A percentile compares a stretch with the other conserved stretches of the same genome.
phyloP scores from a whole-genome alignment of 225 moss, liverwort and hornwort genomes.

The Ulota crispa region DNA sequence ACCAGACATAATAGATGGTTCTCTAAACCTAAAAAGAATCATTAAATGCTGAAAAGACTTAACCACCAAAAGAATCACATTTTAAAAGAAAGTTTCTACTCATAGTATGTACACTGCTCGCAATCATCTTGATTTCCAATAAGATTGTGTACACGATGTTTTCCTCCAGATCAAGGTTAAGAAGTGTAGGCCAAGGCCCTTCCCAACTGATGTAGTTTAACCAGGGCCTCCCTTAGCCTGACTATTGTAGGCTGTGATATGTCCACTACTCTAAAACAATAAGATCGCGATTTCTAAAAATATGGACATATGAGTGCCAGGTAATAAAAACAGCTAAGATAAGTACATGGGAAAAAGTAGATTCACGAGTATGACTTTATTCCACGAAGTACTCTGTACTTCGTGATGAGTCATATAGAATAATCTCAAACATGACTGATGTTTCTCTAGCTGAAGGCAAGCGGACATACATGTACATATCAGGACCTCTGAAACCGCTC shows the following conservation, averaged over 20 bases:
- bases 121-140: conserved; percentile 29
- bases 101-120: conserved; percentile 24
- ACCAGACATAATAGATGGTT: background rate
- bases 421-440: conserved; percentile 37
- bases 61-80: background rate
- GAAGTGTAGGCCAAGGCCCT: conserved; percentile 22
- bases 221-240: conserved; percentile 23
- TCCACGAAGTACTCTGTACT: conserved; percentile 42
- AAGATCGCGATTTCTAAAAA: conserved; percentile 19
- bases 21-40: background rate
- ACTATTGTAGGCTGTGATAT: conserved; percentile 17
- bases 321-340: conserved; percentile 28
- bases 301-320: conserved; percentile 18
- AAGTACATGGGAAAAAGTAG: conserved; percentile 36
- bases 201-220: conserved; percentile 22
- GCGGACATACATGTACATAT: conserved; percentile 38
- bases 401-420: conserved; percentile 28
- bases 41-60: background rate
- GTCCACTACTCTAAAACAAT: conserved; percentile 27
- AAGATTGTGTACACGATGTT: conserved; percentile 39
- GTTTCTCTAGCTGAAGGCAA: conserved; percentile 21
- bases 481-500: conserved; percentile 69
- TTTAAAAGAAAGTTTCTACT: background rate
- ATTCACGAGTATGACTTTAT: conserved; percentile 39
- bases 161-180: conserved; percentile 31